These are phyloP conservation scores for Umbelopsis sp. DNA, from an alignment of 371 early-diverging fungal species.

Conservation along the genomic window DNA sequence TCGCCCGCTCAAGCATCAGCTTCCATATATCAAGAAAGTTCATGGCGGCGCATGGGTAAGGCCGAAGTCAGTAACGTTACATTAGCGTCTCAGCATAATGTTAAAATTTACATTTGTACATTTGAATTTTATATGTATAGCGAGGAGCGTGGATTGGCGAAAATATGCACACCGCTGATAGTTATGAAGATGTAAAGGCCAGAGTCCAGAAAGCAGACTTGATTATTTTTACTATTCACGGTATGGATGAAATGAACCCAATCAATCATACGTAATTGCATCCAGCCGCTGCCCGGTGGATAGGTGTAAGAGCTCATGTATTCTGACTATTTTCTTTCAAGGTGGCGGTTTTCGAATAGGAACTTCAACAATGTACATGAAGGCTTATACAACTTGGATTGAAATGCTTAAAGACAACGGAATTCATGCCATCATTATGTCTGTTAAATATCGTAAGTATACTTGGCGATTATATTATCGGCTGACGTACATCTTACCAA, in stretches of 20 bases:
- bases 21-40: constrained; percentile 30
- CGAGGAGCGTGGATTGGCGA: constrained; percentile 34
- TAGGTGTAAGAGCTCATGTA: no score
- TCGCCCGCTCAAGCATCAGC: constrained; percentile 25
- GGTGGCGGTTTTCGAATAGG: constrained; percentile 39
- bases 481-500: neutral
- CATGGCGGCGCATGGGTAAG: constrained; percentile 8
- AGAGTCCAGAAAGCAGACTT: constrained; percentile 26
- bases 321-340: neutral
- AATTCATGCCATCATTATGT: constrained; percentile 27
- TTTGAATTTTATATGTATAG: neutral
- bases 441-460: constrained; percentile 30
- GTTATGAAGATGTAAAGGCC: constrained; percentile 22
- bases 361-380: constrained; percentile 31
- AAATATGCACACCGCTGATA: constrained; percentile 8
- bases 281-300: no score
- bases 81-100: neutral
- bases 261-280: no score
- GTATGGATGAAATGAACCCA: neutral
- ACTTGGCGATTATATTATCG: no score
- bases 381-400: constrained; percentile 24
- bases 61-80: no score
- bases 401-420: constrained; percentile 22
- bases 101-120: neutral
- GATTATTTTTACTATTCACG: constrained; percentile 30